These are phyloP conservation scores for barley (Hordeum vulgare) DNA, from an alignment of 176 grass and related monocot genomes.

Conservation along the genomic window DNA sequence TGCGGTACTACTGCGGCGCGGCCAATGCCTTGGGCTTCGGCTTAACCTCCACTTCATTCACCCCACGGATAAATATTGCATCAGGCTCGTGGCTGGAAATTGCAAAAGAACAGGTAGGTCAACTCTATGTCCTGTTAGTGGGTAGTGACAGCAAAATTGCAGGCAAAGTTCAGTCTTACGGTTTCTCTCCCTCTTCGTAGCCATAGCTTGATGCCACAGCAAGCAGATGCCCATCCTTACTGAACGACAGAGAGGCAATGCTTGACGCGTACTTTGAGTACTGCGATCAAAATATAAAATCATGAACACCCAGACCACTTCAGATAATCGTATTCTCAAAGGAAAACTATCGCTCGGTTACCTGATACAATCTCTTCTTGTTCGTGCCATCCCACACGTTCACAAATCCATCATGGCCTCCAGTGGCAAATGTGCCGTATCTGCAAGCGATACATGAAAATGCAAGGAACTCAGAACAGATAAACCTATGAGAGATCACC, in stretches of 20 bases:
- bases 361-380: slow-evolving; percentile 98
- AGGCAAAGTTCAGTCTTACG: slow-evolving; percentile 37
- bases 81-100: slow-evolving; percentile 83
- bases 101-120: neutral
- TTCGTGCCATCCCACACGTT: slow-evolving; percentile 99
- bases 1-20: slow-evolving; percentile 32
- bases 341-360: slow-evolving; percentile 24
- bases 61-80: slow-evolving; percentile 69
- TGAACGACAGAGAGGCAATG: slow-evolving; percentile 92
- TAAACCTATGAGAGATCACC: neutral
- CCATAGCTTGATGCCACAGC: slow-evolving; percentile 97
- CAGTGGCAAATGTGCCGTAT: slow-evolving; percentile 98
- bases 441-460: slow-evolving; percentile 23
- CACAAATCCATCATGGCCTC: slow-evolving; percentile 94
- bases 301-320: neutral
- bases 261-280: slow-evolving; percentile 91
- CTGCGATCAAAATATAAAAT: slow-evolving; percentile 37
- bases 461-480: neutral
- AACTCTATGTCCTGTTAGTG: neutral
- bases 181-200: slow-evolving; percentile 87
- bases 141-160: neutral
- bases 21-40: slow-evolving; percentile 86
- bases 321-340: neutral
- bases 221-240: slow-evolving; percentile 81
- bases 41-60: slow-evolving; percentile 96